Evolutionary conservation across 495 filamentous ascomycete species (phyloP), one percentile per base, ranked within the genome.

Genomic region (Aspergillus carlsbadensis): DNA sequence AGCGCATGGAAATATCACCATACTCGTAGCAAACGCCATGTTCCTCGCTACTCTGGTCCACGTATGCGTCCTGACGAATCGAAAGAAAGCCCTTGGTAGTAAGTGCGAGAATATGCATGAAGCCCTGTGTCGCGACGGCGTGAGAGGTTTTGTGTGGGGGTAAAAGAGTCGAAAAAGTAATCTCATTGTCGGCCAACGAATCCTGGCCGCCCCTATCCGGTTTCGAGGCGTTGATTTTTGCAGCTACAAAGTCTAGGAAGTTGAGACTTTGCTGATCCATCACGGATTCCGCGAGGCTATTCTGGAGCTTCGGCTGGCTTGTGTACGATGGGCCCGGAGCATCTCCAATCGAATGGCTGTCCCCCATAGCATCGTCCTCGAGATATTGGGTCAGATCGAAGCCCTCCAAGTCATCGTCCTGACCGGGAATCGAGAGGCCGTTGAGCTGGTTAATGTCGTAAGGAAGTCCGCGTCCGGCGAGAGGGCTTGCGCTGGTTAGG

Each of bases 81-180:
- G 26, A 21, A 7, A 76, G 35, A 47, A 83, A 63, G 1, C 77
- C 78, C 72, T 84, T 88, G 10, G 85, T 90, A 10, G 81, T 86
- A 7, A 93, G 82, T 15, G 81, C 75, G 14, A 95, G 79, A 11
- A 85, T 77, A 70, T 93, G 86, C 68, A 88, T 81, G 55, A 95
- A 78, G 1, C 79, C 90, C 61, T 91, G 87, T 8, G 85, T 86
- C 35, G 87, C 88, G 0, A 90, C 82, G 14, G 78, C 69, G 13
- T 73, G 74, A 24, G 73, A 79, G 35, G 84, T 83, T 21, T 78
- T 67, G 20, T 47, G 54, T 1, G 78, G 78, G 20, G 86, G 79
- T 17, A 90, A 74, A 13, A 92, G 63, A 21, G 81, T 69, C 46
- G 83, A 81, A 63, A 95, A 91, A 0, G 68, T 55, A 5, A 49